Conservation (phyloP, 148 eudicot genomes). For the Polygonum maritimum region DNA sequence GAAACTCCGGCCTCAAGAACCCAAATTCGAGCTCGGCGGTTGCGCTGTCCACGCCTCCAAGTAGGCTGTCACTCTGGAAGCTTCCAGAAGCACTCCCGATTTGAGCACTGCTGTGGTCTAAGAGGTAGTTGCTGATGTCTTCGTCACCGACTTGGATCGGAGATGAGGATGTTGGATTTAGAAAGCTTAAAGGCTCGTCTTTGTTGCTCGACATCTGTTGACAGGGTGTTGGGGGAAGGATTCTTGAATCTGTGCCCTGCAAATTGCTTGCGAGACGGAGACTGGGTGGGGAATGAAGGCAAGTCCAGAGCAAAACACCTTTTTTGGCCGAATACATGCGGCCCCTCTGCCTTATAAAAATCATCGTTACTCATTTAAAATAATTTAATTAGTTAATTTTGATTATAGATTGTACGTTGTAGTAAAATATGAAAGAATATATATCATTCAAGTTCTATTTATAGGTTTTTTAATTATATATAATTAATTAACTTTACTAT, state of each 20-base stretch:
- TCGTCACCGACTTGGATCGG: conserved; percentile 39
- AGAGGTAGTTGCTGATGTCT: conserved; percentile 28
- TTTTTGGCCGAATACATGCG: too few species aligned
- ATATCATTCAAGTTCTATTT: too few species aligned
- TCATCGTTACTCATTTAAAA: too few species aligned
- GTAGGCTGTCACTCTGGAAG: conserved; percentile 51
- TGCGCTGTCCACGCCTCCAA: conserved; percentile 20
- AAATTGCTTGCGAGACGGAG: background rate
- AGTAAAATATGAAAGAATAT: too few species aligned
- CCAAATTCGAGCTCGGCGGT: conserved; percentile 47
- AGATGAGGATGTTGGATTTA: conserved; percentile 39
- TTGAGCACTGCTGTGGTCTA: conserved; percentile 25
- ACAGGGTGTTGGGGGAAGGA: background rate
- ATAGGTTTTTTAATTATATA: too few species aligned
- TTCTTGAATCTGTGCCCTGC: background rate
- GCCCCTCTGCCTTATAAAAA: too few species aligned
- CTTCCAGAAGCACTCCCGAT: conserved; percentile 70
- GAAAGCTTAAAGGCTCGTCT: conserved; percentile 44
- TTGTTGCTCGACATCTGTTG: conserved; percentile 34
- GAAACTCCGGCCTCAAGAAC: conserved; percentile 51
- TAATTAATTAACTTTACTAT: too few species aligned
- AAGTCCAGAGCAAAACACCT: too few species aligned
- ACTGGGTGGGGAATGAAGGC: background rate
- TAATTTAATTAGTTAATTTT: too few species aligned
- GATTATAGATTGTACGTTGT: too few species aligned